Evolutionary conservation across 257 asterid genomes (phyloP).

Genomic region (Solanum pennellii): DNA sequence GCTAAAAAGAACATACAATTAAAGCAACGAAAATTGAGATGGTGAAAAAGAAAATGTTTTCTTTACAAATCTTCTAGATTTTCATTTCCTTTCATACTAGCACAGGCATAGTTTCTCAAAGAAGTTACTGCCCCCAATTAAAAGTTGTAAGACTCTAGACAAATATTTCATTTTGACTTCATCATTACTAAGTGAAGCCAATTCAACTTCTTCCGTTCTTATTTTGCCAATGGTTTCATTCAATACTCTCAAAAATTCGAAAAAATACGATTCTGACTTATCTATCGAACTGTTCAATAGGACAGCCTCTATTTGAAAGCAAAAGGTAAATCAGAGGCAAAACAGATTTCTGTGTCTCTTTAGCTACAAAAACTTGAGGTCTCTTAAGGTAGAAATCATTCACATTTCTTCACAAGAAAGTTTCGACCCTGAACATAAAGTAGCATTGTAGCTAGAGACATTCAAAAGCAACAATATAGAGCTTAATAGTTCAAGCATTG

Average conservation of each 20-base stretch:
- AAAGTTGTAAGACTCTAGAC: not conserved
- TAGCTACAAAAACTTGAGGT: not conserved
- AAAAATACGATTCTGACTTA: not conserved
- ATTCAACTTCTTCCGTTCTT: not conserved
- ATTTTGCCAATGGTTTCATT: not conserved
- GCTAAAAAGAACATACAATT: not conserved
- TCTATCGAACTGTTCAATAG: not conserved
- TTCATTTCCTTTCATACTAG: not conserved
- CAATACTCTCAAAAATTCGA: not conserved
- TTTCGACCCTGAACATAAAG: not conserved
- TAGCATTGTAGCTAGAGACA: not conserved
- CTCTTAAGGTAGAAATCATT: not conserved
- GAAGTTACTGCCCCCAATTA: not conserved
- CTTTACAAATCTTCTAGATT: not conserved
- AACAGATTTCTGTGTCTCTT: not conserved
- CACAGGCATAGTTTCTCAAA: not conserved
- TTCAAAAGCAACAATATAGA: not conserved
- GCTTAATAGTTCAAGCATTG: not conserved
- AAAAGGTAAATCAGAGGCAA: not conserved
- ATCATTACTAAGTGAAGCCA: not conserved
- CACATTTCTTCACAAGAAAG: not conserved
- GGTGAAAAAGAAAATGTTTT: not conserved
- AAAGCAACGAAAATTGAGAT: not conserved
- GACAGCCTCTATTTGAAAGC: not conserved
- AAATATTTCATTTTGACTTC: not conserved